Evolutionary conservation across 2,329 filamentous ascomycete genomes (phyloP).

Genomic region (Colletotrichum plurivorum): DNA sequence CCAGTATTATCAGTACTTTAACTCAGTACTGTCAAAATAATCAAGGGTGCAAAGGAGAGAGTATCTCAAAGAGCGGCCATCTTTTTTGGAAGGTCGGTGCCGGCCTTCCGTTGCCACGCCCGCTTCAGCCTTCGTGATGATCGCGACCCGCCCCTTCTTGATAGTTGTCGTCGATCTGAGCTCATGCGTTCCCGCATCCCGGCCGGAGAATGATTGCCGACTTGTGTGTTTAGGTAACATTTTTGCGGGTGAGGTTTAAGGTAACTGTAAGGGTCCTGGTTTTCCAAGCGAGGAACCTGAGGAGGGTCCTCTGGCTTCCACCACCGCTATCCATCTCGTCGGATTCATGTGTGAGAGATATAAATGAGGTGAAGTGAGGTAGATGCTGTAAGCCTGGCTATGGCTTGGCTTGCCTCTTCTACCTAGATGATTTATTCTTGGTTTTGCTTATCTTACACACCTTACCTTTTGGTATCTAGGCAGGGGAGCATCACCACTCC

Average conservation of each 20-base stretch:
- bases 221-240: constrained; percentile 13
- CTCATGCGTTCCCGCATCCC: constrained; percentile 3
- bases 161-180: constrained; percentile 19
- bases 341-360: no score
- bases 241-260: constrained; percentile 11
- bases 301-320: background rate
- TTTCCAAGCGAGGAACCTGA: background rate
- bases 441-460: no score
- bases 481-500: no score
- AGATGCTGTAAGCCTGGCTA: background rate
- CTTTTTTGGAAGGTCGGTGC: no score
- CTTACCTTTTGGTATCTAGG: no score
- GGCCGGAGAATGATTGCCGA: constrained; percentile 1
- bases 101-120: background rate
- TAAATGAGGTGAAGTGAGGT: background rate
- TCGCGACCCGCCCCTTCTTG: constrained; percentile 1
- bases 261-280: constrained; percentile 14
- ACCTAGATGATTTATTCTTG: no score
- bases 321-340: no score
- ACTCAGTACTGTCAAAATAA: no score
- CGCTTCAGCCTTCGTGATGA: constrained; percentile 29
- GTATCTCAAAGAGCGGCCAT: no score
- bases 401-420: no score
- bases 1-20: no score
- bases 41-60: no score